Evolutionary conservation across 23 red algal genomes (phyloP).

Genomic region (Gracilaria gracilis): DNA sequence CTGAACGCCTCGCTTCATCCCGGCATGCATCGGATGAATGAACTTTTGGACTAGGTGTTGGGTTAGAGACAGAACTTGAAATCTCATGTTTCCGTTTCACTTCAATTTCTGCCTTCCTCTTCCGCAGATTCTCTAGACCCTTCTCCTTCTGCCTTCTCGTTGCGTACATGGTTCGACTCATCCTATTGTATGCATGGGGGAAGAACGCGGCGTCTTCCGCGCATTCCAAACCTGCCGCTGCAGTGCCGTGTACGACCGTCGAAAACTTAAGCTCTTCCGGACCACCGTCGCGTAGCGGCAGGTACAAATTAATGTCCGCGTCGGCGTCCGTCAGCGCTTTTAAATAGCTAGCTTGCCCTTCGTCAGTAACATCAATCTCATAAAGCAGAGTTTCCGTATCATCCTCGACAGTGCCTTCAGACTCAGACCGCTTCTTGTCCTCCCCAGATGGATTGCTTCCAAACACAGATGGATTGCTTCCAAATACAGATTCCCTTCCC

Average conservation of each 20-base stretch:
- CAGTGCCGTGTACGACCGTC: conserved; percentile 79
- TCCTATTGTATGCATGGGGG: conserved; percentile 86
- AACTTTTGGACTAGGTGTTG: not conserved
- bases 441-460: not conserved
- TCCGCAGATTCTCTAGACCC: conserved; percentile 37
- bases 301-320: conserved; percentile 76
- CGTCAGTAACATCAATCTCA: conserved; percentile 57
- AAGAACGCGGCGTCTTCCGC: conserved; percentile 95
- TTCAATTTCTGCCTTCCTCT: conserved; percentile 43
- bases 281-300: conserved; percentile 85
- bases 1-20: not conserved
- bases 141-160: conserved; percentile 80
- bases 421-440: not conserved
- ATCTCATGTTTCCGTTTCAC: conserved; percentile 1
- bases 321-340: conserved; percentile 81
- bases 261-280: conserved; percentile 89
- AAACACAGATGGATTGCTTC: not conserved
- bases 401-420: conserved; percentile 3
- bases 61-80: not conserved
- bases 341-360: conserved; percentile 62
- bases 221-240: conserved; percentile 88
- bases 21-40: not conserved
- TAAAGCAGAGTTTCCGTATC: conserved; percentile 42
- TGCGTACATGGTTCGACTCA: conserved; percentile 71
- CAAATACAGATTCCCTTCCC: not conserved